These are phyloP conservation scores for Pestalotiopsis sp. DNA, from an alignment of 2,329 filamentous ascomycete genomes.

Conservation along the genomic window DNA sequence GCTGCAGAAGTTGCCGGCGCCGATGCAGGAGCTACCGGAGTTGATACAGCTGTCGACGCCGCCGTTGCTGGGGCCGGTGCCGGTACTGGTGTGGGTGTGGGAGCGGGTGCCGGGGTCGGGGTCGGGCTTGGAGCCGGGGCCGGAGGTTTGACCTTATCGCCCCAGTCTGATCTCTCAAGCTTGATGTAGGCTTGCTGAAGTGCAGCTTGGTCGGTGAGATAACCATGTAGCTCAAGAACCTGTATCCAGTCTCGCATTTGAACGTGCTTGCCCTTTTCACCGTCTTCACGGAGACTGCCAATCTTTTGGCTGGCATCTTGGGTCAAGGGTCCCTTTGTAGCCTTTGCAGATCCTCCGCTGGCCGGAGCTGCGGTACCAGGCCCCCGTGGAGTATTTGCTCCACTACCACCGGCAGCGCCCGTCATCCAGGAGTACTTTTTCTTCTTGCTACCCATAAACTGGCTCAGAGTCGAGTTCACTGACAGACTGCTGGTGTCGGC, in stretches of 20 bases:
- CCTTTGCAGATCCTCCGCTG: constrained; percentile 35
- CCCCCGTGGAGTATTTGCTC: constrained; percentile 51
- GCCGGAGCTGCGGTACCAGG: constrained; percentile 37
- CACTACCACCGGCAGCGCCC: constrained; percentile 49
- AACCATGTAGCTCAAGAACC: constrained; percentile 77
- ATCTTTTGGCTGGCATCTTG: constrained; percentile 64
- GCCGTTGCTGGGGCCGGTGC: not conserved
- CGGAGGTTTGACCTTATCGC: constrained; percentile 21
- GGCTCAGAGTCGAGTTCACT: constrained; percentile 80
- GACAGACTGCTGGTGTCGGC: constrained; percentile 80
- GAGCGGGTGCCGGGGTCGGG: not conserved
- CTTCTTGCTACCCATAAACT: constrained; percentile 68
- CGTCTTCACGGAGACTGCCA: constrained; percentile 79
- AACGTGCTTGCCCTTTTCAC: constrained; percentile 74
- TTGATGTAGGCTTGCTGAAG: constrained; percentile 60
- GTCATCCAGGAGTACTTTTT: constrained; percentile 79
- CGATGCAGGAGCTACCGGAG: not conserved
- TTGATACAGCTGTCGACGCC: not conserved
- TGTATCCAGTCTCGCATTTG: constrained; percentile 83
- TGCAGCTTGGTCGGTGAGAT: constrained; percentile 57
- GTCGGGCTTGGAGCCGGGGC: not conserved
- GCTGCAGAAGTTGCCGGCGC: not conserved
- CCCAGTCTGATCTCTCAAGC: constrained; percentile 49
- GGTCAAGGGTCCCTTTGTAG: constrained; percentile 46
- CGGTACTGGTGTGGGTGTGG: not conserved